Base-by-base conservation (phyloP, 129 eudicot genomes). In the Pseudognaphalium luteoalbum region DNA sequence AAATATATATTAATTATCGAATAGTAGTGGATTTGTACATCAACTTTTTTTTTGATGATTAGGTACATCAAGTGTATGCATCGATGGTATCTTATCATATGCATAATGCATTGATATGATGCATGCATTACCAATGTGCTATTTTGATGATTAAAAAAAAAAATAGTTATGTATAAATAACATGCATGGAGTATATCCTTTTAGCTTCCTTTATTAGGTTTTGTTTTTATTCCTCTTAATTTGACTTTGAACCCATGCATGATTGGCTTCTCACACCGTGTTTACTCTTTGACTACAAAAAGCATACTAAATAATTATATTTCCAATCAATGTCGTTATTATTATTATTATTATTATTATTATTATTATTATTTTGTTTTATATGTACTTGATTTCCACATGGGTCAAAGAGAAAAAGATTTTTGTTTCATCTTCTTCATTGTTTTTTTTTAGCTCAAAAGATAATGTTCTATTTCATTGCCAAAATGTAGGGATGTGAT, bases 401-500 rank as follows among this genome's bases (percentile, higher is more conserved):
- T 41, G 47, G 47, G 14, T 41, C 14, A 41, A 41, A 41, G 14
- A 10, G 14, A 0, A 41, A 15, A 41, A 6, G 51, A 41, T 68
- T 37, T 19, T 42, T 68, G 58, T 6, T 41, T 41, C 47, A 41
- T 41, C 14, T 41, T 41, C 47, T 9, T 41, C 47, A 10, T 6
- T 17, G 28, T 25, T 25, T 25, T 25, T 25, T 25, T 25, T 0
- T 25, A 25, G 1, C 28, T 25, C 28, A 0, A 1, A 11, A 50
- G 20, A 20, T 47, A 47, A 47, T 14, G 54, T 47, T 47, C 4
- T 12, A 47, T 14, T 12, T 12, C 17, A 47, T 47, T 25, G 28
- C 28, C 28, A 25, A 25, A 5, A 17, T 72, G 19, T 32, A 87
- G 88, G 91, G 90, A 50, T 87, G 91, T 81, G 91, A 87, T 78